Conservation (phyloP, 495 filamentous ascomycete genomes). For the Chaetomium cochliodes region DNA sequence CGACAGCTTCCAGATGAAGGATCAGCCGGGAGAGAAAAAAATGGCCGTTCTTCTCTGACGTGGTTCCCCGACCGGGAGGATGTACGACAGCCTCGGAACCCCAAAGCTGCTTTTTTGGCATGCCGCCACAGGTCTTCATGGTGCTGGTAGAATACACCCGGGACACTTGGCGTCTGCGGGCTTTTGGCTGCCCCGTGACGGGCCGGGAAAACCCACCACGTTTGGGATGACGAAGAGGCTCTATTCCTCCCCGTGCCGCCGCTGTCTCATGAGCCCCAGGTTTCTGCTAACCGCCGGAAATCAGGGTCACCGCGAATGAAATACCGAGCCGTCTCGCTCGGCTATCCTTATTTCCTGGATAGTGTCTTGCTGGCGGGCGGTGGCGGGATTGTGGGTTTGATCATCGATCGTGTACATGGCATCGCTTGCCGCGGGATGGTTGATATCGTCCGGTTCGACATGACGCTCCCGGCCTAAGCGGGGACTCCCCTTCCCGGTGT, state of each 20-base stretch:
- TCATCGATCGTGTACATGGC: background rate
- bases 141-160: background rate
- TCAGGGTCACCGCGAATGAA: background rate
- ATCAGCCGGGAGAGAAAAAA: background rate
- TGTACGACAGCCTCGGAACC: background rate
- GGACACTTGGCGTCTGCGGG: background rate
- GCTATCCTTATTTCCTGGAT: conserved; percentile 1
- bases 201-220: conserved; percentile 16
- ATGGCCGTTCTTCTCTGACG: background rate
- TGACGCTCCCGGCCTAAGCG: no score
- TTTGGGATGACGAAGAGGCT: conserved; percentile 14
- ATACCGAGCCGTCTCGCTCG: conserved; percentile 1
- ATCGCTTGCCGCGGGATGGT: background rate
- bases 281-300: background rate
- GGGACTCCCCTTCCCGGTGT: no score
- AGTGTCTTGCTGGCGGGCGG: background rate
- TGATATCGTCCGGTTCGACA: no score
- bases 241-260: conserved; percentile 13
- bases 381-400: background rate
- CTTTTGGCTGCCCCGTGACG: background rate
- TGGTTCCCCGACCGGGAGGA: background rate
- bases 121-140: background rate
- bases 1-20: conserved; percentile 1
- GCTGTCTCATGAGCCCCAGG: conserved; percentile 16
- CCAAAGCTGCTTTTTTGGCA: background rate